phyloP scores from a whole-genome alignment of 441 rosid genomes.

The Erodium texanum region DNA sequence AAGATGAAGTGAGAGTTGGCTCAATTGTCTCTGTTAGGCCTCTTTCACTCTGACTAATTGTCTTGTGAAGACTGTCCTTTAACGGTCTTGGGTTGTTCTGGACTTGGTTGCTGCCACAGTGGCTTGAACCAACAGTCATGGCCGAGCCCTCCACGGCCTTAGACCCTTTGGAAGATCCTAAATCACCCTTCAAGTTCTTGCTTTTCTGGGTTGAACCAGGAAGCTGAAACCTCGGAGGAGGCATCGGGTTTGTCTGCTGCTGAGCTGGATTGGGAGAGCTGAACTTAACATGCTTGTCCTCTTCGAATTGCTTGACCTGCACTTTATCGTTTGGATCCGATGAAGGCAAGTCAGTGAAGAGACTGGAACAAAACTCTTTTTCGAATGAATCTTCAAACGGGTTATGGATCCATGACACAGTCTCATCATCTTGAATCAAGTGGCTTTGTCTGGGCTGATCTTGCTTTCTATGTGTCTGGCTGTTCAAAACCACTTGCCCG shows the following conservation, averaged over 20 bases:
- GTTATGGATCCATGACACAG: conserved; percentile 55
- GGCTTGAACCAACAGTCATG: conserved; percentile 36
- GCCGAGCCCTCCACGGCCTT: conserved; percentile 15
- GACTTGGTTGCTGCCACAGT: conserved; percentile 49
- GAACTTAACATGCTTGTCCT: conserved; percentile 19
- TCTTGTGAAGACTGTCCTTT: conserved; percentile 23
- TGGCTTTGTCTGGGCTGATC: conserved; percentile 24
- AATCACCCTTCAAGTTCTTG: conserved; percentile 17
- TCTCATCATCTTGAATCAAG: conserved; percentile 46
- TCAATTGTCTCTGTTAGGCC: conserved; percentile 33
- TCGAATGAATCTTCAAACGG: conserved; percentile 49
- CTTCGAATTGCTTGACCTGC: conserved; percentile 16
- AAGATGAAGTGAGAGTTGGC: conserved; percentile 39
- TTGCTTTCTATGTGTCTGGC: conserved; percentile 45
- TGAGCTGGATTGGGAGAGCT: conserved; percentile 7
- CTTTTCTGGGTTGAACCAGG: conserved; percentile 25
- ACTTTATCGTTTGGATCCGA: conserved; percentile 18
- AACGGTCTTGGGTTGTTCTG: conserved; percentile 25
- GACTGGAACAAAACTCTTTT: conserved; percentile 39
- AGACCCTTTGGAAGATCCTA: conserved; percentile 11
- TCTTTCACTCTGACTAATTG: conserved; percentile 21
- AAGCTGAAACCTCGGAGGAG: conserved; percentile 40
- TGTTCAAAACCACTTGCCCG: conserved; percentile 52
- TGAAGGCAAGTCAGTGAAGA: conserved; percentile 32
- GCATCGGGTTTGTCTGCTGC: conserved; percentile 23